Conservation (phyloP, 148 eudicot species). For the Euryodendron excelsum region DNA sequence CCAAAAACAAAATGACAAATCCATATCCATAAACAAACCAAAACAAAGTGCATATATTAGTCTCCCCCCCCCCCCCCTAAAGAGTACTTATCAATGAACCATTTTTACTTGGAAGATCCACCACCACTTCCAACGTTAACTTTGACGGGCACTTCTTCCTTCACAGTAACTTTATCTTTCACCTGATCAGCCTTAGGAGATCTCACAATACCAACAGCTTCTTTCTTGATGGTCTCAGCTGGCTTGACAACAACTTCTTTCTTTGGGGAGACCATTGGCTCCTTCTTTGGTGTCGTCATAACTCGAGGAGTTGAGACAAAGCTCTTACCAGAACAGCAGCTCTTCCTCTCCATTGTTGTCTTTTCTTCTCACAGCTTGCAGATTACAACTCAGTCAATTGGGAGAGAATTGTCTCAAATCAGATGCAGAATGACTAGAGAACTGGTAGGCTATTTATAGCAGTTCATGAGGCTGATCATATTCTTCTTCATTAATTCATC, state of each 20-base stretch:
- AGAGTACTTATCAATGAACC: not conserved
- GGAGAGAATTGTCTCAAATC: not conserved
- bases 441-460: no score
- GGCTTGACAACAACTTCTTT: not conserved
- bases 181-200: not conserved
- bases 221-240: not conserved
- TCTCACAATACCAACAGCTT: not conserved
- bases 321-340: not conserved
- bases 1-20: not conserved
- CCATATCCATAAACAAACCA: not conserved
- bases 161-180: no score
- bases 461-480: no score
- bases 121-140: slow-evolving; percentile 2
- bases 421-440: no score
- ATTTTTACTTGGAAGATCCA: not conserved
- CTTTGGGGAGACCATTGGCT: no score
- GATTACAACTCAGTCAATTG: not conserved
- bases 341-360: not conserved
- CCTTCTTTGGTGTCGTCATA: no score
- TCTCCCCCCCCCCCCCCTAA: not conserved
- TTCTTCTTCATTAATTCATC: no score
- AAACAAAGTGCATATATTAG: not conserved
- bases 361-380: not conserved
- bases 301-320: no score
- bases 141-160: not conserved